A percentile compares a stretch with the other conserved stretches of the same genome.
phyloP scores from a whole-genome alignment of 768 basidiomycete genomes.

The Galerina marginata region DNA sequence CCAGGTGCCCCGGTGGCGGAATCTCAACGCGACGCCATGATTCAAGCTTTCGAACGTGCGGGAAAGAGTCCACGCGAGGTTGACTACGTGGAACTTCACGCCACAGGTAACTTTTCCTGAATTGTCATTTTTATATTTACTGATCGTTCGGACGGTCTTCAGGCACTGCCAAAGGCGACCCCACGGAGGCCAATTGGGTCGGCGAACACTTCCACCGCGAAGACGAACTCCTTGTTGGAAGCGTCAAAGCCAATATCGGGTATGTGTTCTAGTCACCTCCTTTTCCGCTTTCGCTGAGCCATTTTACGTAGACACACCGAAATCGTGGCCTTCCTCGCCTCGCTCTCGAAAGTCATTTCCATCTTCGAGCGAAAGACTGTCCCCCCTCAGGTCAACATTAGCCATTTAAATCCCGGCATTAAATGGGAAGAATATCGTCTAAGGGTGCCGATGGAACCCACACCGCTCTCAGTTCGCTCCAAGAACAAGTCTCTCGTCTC shows the following conservation, averaged over 20 bases:
- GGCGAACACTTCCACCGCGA: slow-evolving; percentile 40
- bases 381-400: slow-evolving; percentile 47
- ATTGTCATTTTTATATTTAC: not conserved
- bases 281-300: not conserved
- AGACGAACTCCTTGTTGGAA: slow-evolving; percentile 43
- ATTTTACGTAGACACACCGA: slow-evolving; percentile 38
- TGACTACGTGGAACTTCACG: slow-evolving; percentile 56
- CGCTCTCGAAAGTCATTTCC: slow-evolving; percentile 46
- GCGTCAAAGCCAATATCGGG: slow-evolving; percentile 55
- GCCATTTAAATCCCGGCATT: slow-evolving; percentile 41
- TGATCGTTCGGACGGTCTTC: not conserved
- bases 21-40: slow-evolving; percentile 43
- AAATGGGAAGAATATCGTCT: slow-evolving; percentile 43
- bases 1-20: slow-evolving; percentile 42
- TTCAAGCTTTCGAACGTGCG: slow-evolving; percentile 36
- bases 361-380: slow-evolving; percentile 41
- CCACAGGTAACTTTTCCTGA: slow-evolving; percentile 40
- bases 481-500: slow-evolving; percentile 39
- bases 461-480: slow-evolving; percentile 27
- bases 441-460: slow-evolving; percentile 36
- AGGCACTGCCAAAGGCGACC: slow-evolving; percentile 52
- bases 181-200: slow-evolving; percentile 55
- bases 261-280: slow-evolving; percentile 20
- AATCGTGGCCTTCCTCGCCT: slow-evolving; percentile 49
- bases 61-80: slow-evolving; percentile 41